These are phyloP conservation scores for Talaromyces verruculosus DNA, from an alignment of 2,329 filamentous ascomycete genomes.

Conservation along the genomic window DNA sequence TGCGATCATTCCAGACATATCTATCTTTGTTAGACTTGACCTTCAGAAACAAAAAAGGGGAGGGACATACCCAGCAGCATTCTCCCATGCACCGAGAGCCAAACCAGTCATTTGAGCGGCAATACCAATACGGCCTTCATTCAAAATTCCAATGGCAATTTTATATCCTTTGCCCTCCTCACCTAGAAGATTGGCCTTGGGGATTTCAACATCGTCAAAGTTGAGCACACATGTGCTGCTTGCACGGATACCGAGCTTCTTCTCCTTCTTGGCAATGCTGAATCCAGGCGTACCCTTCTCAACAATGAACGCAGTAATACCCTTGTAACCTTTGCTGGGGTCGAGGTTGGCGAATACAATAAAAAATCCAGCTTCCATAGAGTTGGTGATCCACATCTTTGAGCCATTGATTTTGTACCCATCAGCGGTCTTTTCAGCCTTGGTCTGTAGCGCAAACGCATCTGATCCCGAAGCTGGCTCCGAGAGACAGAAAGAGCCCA, in stretches of 20 bases:
- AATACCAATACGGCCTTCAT: constrained; percentile 96
- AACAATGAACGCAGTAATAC: constrained; percentile 92
- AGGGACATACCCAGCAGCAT: constrained; percentile 69
- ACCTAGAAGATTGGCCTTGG: constrained; percentile 83
- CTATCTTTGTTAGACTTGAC: constrained; percentile 36
- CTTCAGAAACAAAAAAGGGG: neutral
- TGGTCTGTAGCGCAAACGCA: constrained; percentile 91
- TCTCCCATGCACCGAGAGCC: constrained; percentile 90
- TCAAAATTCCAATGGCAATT: constrained; percentile 90
- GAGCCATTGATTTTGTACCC: constrained; percentile 85
- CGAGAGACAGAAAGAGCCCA: constrained; percentile 87
- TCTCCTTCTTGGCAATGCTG: constrained; percentile 98
- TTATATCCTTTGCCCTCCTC: constrained; percentile 93
- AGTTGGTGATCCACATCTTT: constrained; percentile 99
- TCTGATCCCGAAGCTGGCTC: constrained; percentile 93
- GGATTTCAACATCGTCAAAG: constrained; percentile 93
- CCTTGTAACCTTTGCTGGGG: constrained; percentile 89
- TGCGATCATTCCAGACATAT: constrained; percentile 97
- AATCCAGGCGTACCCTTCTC: constrained; percentile 89
- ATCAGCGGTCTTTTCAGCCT: constrained; percentile 76
- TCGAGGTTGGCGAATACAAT: constrained; percentile 97
- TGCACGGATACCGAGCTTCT: constrained; percentile 96
- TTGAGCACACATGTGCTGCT: constrained; percentile 96
- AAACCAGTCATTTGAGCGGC: constrained; percentile 98
- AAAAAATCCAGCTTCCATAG: constrained; percentile 89